A percentile compares a stretch with the other conserved stretches of the same genome.
These are phyloP conservation scores for Avena atlantica DNA, from an alignment of 176 grass and related monocot genomes.

Conservation along the genomic window DNA sequence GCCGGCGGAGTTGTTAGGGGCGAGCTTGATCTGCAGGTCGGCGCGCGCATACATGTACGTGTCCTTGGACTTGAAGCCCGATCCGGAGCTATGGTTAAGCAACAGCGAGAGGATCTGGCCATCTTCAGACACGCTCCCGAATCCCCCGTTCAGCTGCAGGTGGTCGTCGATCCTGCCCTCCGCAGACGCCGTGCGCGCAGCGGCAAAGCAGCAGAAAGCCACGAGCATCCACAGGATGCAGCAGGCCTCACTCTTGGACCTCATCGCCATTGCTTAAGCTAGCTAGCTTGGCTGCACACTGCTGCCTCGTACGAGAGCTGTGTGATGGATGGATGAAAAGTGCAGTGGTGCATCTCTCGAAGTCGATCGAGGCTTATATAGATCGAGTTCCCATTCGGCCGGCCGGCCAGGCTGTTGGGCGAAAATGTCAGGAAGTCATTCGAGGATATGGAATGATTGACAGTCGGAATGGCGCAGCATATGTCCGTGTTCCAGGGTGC, in stretches of 20 bases:
- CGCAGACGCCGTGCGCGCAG: neutral
- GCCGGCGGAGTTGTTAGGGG: conserved; percentile 38
- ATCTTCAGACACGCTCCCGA: conserved; percentile 31
- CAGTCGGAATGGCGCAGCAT: too few relatives aligned
- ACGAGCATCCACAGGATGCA: too few relatives aligned
- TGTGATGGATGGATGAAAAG: neutral
- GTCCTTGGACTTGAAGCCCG: conserved; percentile 67
- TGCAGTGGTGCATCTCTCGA: neutral
- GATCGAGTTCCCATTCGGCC: too few relatives aligned
- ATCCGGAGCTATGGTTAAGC: conserved; percentile 16
- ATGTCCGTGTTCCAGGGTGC: too few relatives aligned
- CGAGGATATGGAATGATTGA: too few relatives aligned
- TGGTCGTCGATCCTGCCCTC: conserved; percentile 14
- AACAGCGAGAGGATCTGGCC: conserved; percentile 46
- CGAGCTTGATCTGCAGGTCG: conserved; percentile 70
- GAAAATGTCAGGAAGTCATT: too few relatives aligned
- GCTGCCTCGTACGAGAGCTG: neutral
- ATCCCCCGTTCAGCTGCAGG: conserved; percentile 48
- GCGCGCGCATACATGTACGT: conserved; percentile 60
- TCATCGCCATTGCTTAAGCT: neutral
- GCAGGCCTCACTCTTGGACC: too few relatives aligned
- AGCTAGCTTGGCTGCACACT: too few relatives aligned
- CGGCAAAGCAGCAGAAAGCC: neutral
- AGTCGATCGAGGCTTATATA: too few relatives aligned
- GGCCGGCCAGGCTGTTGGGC: too few relatives aligned